These are phyloP conservation scores for Umbilicus rupestris DNA, from an alignment of 164 flowering plant species.

Conservation along the genomic window DNA sequence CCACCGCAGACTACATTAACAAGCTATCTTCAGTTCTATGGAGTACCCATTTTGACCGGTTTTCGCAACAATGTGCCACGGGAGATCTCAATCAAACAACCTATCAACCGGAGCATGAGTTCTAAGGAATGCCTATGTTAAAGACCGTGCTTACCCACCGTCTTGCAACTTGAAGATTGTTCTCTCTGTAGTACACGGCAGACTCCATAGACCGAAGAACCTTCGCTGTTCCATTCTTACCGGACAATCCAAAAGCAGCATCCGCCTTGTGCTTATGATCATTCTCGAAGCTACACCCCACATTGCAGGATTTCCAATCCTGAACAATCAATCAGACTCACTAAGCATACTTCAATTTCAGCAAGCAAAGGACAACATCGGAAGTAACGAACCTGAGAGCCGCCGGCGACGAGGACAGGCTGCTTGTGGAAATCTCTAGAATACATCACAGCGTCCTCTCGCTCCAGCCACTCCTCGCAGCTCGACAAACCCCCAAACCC, in stretches of 20 bases:
- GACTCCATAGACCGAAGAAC: conserved; percentile 94
- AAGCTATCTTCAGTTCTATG: background rate
- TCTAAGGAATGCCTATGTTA: background rate
- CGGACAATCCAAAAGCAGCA: conserved; percentile 60
- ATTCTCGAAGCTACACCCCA: conserved; percentile 66
- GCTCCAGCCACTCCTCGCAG: conserved; percentile 83
- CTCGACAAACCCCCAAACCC: background rate
- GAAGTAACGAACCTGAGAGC: conserved; percentile 42
- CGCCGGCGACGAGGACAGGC: conserved; percentile 57
- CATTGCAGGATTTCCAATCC: conserved; percentile 69
- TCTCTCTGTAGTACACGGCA: conserved; percentile 65
- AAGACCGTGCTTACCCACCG: conserved; percentile 94
- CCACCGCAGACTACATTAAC: too few species aligned
- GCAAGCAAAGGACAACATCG: background rate
- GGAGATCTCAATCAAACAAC: too few species aligned
- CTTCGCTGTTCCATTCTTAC: conserved; percentile 26
- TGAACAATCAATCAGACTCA: conserved; percentile 13
- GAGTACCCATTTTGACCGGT: background rate
- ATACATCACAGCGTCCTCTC: conserved; percentile 49
- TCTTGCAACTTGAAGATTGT: conserved; percentile 68
- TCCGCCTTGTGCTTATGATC: conserved; percentile 37
- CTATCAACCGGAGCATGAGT: background rate
- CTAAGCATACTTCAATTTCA: background rate
- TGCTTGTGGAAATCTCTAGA: conserved; percentile 66
- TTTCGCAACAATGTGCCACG: too few species aligned